phyloP scores from a whole-genome alignment of 2,329 filamentous ascomycete genomes.

The Chlorencoelia australis region DNA sequence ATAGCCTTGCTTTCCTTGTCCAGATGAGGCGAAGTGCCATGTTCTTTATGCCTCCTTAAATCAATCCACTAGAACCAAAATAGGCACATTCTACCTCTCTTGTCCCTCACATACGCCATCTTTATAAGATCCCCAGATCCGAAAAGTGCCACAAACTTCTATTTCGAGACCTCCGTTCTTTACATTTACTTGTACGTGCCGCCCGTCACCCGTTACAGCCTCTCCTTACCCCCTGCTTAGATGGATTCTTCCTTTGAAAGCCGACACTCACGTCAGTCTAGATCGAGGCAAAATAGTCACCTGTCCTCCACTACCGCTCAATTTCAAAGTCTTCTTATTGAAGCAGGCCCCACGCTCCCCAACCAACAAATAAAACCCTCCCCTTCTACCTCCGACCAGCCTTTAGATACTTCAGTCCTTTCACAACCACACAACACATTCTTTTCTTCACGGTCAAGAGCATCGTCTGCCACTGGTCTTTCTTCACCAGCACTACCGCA shows the following conservation, averaged over 20 bases:
- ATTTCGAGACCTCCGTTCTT: slow-evolving; percentile 11
- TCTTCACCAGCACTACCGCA: slow-evolving; percentile 16
- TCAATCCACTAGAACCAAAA: slow-evolving; percentile 23
- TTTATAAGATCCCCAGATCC: slow-evolving; percentile 9
- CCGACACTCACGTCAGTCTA: slow-evolving; percentile 26
- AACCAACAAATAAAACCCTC: slow-evolving; percentile 13
- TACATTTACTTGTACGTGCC: slow-evolving; percentile 11
- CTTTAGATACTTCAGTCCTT: slow-evolving; percentile 5
- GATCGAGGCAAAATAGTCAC: slow-evolving; percentile 25
- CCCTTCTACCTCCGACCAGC: slow-evolving; percentile 14
- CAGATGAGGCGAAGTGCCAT: slow-evolving; percentile 21
- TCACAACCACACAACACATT: slow-evolving; percentile 5
- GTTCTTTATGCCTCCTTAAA: slow-evolving; percentile 19
- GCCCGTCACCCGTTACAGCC: slow-evolving; percentile 24
- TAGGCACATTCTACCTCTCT: slow-evolving; percentile 20
- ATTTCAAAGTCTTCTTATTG: slow-evolving; percentile 24
- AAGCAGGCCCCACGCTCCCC: slow-evolving; percentile 12
- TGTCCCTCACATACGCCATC: slow-evolving; percentile 8
- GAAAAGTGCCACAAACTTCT: slow-evolving; percentile 6
- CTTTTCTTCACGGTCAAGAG: slow-evolving; percentile 3
- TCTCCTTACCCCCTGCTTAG: slow-evolving; percentile 13
- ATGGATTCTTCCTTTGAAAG: slow-evolving; percentile 27
- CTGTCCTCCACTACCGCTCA: slow-evolving; percentile 23
- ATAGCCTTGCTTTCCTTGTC: slow-evolving; percentile 19
- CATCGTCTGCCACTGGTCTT: slow-evolving; percentile 6